These are phyloP conservation scores for Citrus inodora DNA, from an alignment of 345 rosid species.

Conservation along the genomic window DNA sequence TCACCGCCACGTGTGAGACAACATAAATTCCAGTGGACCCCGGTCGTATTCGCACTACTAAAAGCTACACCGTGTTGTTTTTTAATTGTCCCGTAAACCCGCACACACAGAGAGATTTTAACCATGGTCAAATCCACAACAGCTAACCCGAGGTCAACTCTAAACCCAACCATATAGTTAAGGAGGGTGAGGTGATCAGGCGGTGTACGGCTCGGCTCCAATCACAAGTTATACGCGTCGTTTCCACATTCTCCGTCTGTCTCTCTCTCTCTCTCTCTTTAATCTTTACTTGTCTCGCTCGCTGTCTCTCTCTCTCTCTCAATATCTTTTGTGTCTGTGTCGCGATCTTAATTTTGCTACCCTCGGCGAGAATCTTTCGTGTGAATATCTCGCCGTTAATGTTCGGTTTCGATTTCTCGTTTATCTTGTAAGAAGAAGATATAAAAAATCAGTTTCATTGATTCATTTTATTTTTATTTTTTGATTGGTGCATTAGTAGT, in stretches of 20 bases:
- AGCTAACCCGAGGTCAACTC: not conserved
- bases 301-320: not conserved
- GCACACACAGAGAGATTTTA: not conserved
- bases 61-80: too few relatives aligned
- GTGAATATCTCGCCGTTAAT: conserved; percentile 10
- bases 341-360: not conserved
- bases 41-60: not conserved
- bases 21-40: conserved; percentile 17
- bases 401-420: not conserved
- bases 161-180: conserved; percentile 8
- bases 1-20: conserved; percentile 25
- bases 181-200: not conserved
- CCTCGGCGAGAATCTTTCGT: conserved; percentile 18
- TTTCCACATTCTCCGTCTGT: conserved; percentile 8
- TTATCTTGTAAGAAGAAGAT: not conserved
- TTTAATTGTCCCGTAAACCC: too few relatives aligned
- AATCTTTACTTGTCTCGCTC: not conserved
- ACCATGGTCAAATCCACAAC: conserved; percentile 19
- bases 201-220: conserved; percentile 24
- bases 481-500: not conserved
- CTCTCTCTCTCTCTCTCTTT: too few relatives aligned
- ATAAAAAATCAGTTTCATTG: not conserved
- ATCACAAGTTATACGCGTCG: not conserved
- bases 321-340: not conserved
- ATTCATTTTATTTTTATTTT: not conserved